Evolutionary conservation across 768 basidiomycete species (phyloP), one percentile per base, ranked within the genome.

Genomic region (Suillus weaverae): DNA sequence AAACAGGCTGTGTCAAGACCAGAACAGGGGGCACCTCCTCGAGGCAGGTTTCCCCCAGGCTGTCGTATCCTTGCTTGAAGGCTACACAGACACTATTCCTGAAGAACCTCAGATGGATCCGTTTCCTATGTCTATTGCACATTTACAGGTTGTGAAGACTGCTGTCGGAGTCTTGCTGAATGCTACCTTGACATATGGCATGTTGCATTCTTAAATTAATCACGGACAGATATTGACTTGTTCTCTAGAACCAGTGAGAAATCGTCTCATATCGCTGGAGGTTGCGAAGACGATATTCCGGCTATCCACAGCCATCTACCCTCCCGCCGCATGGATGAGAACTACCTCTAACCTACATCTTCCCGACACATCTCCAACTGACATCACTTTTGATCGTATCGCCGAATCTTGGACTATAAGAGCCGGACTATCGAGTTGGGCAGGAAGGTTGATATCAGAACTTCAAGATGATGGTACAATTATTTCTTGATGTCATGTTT

Each of bases 111-210:
- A 72, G 35, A 76, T 77, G 35, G 74, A 75, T 48, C 85, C 87
- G 18, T 74, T 87, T 22, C 78, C 83, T 22, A 77, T 91, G 11
- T 80, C 87, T 41, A 78, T 85, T 57, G 74, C 84, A 8, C 87
- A 94, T 72, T 82, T 95, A 43, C 89, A 86, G 70, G 80, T 94
- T 65, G 80, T 93, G 66, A 87, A 89, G 71, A 93, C 91, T 8
- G 84, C 90, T 2, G 84, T 95, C 63, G 94, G 93, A 7, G 87
- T 90, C 30, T 81, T 95, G 18, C 77, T 95, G 56, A 95, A 95
- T 71, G 86, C 87, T 14, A 87, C 89, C 68, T 80, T 95, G 50
- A 88, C 87, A 62, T 93, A 86, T 73, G 91, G 94, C 92, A 69
- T 61, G 85, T 74, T 20, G 50, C 7, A 54, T 38, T n/a, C 16